A percentile compares a stretch with the other conserved stretches of the same genome.
phyloP scores from a whole-genome alignment of 2,329 filamentous ascomycete species.

The Pseudogymnoascus verrucosus region DNA sequence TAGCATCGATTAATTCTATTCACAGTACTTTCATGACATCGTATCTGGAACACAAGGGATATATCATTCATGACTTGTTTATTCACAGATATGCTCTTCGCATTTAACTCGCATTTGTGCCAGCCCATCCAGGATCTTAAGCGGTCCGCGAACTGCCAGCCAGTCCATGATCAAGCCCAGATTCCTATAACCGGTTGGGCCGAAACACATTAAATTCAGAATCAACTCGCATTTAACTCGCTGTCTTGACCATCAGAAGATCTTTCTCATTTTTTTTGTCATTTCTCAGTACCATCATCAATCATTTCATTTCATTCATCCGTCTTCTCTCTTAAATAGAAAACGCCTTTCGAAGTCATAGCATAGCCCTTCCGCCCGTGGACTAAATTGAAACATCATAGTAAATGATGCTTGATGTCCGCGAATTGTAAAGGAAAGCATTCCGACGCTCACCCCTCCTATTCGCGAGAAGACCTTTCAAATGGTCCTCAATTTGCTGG shows the following conservation, averaged over 20 bases:
- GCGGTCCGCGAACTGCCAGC: not conserved
- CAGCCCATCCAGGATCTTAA: not conserved
- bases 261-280: not conserved
- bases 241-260: not conserved
- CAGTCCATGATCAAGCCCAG: not conserved
- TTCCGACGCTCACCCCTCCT: slow-evolving; percentile 55
- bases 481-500: slow-evolving; percentile 70
- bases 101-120: not conserved
- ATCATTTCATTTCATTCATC: slow-evolving; percentile 4
- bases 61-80: not conserved
- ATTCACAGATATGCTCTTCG: not conserved
- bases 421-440: slow-evolving; percentile 87
- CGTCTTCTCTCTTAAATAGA: not conserved
- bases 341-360: not conserved
- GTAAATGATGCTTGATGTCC: slow-evolving; percentile 74
- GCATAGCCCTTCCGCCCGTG: slow-evolving; percentile 8
- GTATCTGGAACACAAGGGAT: not conserved
- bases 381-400: slow-evolving; percentile 58
- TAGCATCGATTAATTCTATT: not conserved
- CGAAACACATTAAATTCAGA: not conserved
- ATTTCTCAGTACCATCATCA: not conserved
- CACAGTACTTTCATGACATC: not conserved
- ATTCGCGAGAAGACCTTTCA: slow-evolving; percentile 53
- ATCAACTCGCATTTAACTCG: not conserved
- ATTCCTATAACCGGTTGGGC: not conserved